Conservation (phyloP, 805 yeast species). For the Ogataea chonburiensis region DNA sequence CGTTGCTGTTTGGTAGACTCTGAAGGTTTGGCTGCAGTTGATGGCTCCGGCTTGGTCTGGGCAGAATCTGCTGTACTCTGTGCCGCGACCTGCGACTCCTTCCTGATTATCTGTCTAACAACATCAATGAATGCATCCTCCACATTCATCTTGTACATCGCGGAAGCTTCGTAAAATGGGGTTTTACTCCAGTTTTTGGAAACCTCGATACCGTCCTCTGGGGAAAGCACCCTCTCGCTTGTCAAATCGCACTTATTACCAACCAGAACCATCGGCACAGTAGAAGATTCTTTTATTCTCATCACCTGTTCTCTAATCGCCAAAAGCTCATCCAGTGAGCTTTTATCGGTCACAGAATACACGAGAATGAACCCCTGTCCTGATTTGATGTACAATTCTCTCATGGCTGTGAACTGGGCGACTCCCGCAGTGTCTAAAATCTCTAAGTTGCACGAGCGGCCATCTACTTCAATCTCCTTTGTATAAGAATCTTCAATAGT, state of each 20-base stretch:
- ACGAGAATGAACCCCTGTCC: slow-evolving; percentile 73
- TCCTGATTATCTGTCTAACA: slow-evolving; percentile 83
- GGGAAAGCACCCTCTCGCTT: slow-evolving; percentile 69
- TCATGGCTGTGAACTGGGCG: slow-evolving; percentile 93
- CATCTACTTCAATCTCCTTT: slow-evolving; percentile 85
- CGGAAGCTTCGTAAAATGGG: slow-evolving; percentile 91
- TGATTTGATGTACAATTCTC: slow-evolving; percentile 81
- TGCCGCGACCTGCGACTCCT: slow-evolving; percentile 44
- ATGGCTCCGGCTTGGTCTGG: too few species aligned
- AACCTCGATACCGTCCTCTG: slow-evolving; percentile 79
- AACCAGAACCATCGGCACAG: slow-evolving; percentile 85
- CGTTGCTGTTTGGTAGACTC: slow-evolving; percentile 5
- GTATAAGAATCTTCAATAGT: slow-evolving; percentile 96
- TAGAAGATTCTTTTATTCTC: slow-evolving; percentile 71
- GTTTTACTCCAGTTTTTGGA: slow-evolving; percentile 86
- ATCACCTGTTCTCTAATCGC: slow-evolving; percentile 81
- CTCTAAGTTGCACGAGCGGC: slow-evolving; percentile 81
- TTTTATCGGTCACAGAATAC: slow-evolving; percentile 58
- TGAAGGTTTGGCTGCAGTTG: too few species aligned
- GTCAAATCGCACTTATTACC: slow-evolving; percentile 90
- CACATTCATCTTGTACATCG: slow-evolving; percentile 85
- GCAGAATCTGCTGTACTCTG: slow-evolving; percentile 11
- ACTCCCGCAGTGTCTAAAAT: slow-evolving; percentile 66
- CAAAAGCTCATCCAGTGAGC: slow-evolving; percentile 71
- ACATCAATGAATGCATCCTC: slow-evolving; percentile 88